These are phyloP conservation scores for Plasmodium falciparum DNA, from an alignment of 169 alveolate species.

Conservation along the genomic window DNA sequence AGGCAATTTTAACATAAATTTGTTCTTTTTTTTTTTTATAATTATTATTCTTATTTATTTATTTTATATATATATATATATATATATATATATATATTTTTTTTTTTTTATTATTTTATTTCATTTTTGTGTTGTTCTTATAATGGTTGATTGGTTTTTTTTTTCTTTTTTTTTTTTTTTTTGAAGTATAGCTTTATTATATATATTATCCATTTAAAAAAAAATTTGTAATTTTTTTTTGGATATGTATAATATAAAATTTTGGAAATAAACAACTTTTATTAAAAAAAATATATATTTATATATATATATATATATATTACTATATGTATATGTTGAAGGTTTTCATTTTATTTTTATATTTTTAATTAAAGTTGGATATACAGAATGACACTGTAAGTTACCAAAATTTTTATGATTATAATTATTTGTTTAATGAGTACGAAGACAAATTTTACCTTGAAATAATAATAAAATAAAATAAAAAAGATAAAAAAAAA, in stretches of 20 bases:
- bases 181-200: neutral
- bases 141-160: slow-evolving; percentile 18
- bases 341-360: slow-evolving; percentile 4
- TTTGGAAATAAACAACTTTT: too few species aligned
- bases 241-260: neutral
- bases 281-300: neutral
- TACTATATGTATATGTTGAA: neutral
- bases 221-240: slow-evolving; percentile 13
- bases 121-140: slow-evolving; percentile 24
- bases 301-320: neutral
- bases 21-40: slow-evolving; percentile 5
- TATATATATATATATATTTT: neutral
- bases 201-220: neutral
- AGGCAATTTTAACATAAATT: slow-evolving; percentile 10
- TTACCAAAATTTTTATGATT: slow-evolving; percentile 8
- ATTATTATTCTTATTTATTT: too few species aligned
- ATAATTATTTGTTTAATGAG: slow-evolving; percentile 11
- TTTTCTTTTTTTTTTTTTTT: slow-evolving; percentile 16
- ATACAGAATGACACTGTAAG: slow-evolving; percentile 61
- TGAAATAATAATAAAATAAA: slow-evolving; percentile 5
- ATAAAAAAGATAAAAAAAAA: slow-evolving; percentile 1
- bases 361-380: neutral
- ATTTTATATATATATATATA: too few species aligned
- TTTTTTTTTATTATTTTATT: slow-evolving; percentile 26
- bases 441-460: slow-evolving; percentile 1